phyloP scores from a whole-genome alignment of 2,329 filamentous ascomycete genomes.

The Xylariaceae sp. region DNA sequence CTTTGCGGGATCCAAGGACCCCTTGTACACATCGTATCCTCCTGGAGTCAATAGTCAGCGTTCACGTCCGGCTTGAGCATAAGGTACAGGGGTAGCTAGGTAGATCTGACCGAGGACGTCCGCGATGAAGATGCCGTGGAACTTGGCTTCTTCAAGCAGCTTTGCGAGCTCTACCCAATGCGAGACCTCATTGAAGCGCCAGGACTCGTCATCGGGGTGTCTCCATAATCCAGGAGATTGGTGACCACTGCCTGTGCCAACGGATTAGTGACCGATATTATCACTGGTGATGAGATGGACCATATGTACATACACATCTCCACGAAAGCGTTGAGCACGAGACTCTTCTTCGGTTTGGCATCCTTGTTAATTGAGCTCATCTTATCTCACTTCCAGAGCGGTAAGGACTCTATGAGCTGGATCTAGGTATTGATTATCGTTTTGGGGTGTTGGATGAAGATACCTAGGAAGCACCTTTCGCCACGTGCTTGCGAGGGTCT shows the following conservation, averaged over 20 bases:
- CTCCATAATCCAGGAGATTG: slow-evolving; percentile 46
- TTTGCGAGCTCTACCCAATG: slow-evolving; percentile 69
- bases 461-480: neutral
- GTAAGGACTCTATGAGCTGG: neutral
- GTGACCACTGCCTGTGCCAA: slow-evolving; percentile 43
- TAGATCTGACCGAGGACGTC: slow-evolving; percentile 55
- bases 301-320: slow-evolving; percentile 48
- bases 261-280: slow-evolving; percentile 6
- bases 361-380: slow-evolving; percentile 11
- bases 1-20: slow-evolving; percentile 60
- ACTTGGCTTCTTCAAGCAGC: slow-evolving; percentile 61
- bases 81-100: neutral
- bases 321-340: slow-evolving; percentile 55
- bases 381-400: neutral
- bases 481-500: neutral
- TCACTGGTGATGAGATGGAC: neutral
- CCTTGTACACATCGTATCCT: slow-evolving; percentile 71
- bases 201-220: slow-evolving; percentile 62
- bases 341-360: slow-evolving; percentile 44
- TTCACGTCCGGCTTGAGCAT: slow-evolving; percentile 8
- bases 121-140: slow-evolving; percentile 68
- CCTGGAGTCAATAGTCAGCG: slow-evolving; percentile 39
- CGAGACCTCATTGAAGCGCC: slow-evolving; percentile 58
- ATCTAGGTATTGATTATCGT: neutral
- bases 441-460: neutral